Evolutionary conservation across 2,329 filamentous ascomycete species (phyloP).

Genomic region (Scedosporium apiospermum): DNA sequence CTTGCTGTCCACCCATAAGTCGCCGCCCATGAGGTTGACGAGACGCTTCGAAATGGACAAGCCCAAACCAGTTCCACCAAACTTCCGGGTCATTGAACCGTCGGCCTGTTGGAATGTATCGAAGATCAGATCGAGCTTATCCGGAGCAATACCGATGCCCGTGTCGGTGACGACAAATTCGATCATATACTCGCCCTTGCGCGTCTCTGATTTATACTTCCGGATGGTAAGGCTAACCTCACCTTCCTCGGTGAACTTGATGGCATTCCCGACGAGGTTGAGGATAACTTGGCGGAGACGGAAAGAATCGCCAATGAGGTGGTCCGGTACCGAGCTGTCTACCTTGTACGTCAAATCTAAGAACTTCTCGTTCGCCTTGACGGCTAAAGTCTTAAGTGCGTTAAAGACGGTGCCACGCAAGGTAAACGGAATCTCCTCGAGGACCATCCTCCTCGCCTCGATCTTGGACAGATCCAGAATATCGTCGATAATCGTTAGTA

Average conservation of each 20-base stretch:
- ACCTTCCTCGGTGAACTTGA: constrained; percentile 97
- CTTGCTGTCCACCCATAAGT: constrained; percentile 90
- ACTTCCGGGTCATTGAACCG: constrained; percentile 90
- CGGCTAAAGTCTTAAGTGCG: constrained; percentile 90
- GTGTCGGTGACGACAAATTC: constrained; percentile 95
- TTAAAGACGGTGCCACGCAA: constrained; percentile 93
- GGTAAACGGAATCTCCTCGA: constrained; percentile 96
- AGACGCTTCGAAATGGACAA: constrained; percentile 91
- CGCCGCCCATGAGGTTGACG: constrained; percentile 92
- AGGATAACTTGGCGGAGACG: constrained; percentile 92
- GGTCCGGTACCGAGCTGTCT: constrained; percentile 86
- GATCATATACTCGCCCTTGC: constrained; percentile 74
- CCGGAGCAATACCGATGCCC: constrained; percentile 88
- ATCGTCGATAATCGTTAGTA: constrained; percentile 92
- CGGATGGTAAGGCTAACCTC: constrained; percentile 93
- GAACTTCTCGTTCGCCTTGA: constrained; percentile 94
- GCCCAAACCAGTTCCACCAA: constrained; percentile 88
- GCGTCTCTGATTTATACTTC: constrained; percentile 53
- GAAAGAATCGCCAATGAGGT: constrained; percentile 94
- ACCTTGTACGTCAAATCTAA: constrained; percentile 89
- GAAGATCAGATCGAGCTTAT: constrained; percentile 95
- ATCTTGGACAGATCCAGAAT: constrained; percentile 70
- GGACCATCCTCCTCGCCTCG: constrained; percentile 94
- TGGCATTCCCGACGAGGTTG: constrained; percentile 94
- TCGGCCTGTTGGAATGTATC: constrained; percentile 99